Conservation (phyloP, 495 filamentous ascomycete species). For the Neurospora sp. region DNA sequence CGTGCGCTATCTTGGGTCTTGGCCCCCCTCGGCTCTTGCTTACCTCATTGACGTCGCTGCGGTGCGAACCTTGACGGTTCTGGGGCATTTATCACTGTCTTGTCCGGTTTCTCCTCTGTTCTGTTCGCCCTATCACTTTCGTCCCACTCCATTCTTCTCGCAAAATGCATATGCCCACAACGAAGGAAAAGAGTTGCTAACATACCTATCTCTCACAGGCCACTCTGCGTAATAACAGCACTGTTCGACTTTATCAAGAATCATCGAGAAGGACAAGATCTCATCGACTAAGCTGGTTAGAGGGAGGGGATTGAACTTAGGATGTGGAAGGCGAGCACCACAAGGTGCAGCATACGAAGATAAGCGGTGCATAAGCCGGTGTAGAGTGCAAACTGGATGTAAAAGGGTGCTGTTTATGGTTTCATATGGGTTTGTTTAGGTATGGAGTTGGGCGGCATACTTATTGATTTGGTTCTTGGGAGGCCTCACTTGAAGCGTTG, state of each 20-base stretch:
- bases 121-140: not conserved
- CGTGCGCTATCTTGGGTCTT: not conserved
- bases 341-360: not conserved
- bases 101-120: not conserved
- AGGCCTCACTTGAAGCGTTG: not conserved
- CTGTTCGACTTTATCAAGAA: slow-evolving; percentile 20
- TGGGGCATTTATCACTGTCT: not conserved
- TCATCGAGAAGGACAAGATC: slow-evolving; percentile 18
- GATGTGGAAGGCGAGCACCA: not conserved
- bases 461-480: not conserved
- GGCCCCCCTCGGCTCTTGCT: not conserved
- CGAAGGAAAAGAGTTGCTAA: not conserved
- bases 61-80: not conserved
- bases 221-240: slow-evolving; percentile 12
- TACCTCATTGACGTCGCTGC: not conserved
- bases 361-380: not conserved
- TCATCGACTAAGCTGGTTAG: slow-evolving; percentile 11
- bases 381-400: not conserved
- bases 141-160: not conserved
- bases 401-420: not conserved
- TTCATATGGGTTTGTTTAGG: not conserved
- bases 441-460: not conserved
- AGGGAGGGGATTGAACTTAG: not conserved
- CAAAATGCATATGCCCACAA: not conserved
- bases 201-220: slow-evolving; percentile 2